phyloP scores from a whole-genome alignment of 768 basidiomycete species.

The Fomitopsis pulvina region DNA sequence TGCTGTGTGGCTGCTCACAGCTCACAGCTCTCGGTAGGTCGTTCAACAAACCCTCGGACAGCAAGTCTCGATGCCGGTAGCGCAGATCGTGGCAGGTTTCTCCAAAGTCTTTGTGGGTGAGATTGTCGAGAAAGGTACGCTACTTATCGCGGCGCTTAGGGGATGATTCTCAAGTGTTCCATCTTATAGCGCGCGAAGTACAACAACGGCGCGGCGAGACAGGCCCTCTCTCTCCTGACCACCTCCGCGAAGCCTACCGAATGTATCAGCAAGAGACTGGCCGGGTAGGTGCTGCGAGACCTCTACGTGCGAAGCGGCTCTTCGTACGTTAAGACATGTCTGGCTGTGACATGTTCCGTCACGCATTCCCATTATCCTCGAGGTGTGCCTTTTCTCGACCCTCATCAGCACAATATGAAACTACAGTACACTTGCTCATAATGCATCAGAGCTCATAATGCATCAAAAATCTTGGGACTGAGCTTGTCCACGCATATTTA shows the following conservation, averaged over 20 bases:
- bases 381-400: too few relatives aligned
- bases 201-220: conserved; percentile 66
- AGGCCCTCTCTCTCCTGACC: conserved; percentile 82
- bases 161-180: too few relatives aligned
- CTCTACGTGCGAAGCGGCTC: conserved; percentile 60
- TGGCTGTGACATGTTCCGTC: not conserved
- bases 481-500: too few relatives aligned
- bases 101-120: conserved; percentile 88
- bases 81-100: conserved; percentile 86
- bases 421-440: too few relatives aligned
- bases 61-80: conserved; percentile 80
- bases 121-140: conserved; percentile 79
- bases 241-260: conserved; percentile 84
- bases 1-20: not conserved
- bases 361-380: too few relatives aligned
- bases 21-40: conserved; percentile 38
- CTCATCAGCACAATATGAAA: too few relatives aligned
- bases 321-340: conserved; percentile 60
- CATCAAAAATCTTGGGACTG: too few relatives aligned
- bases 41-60: conserved; percentile 78
- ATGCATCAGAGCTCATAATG: too few relatives aligned
- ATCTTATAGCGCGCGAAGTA: conserved; percentile 58
- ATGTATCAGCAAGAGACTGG: conserved; percentile 79
- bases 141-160: not conserved
- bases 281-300: conserved; percentile 70